Evolutionary conservation across 768 basidiomycete species (phyloP).

Genomic region (Hortiboletus flavorubellus): DNA sequence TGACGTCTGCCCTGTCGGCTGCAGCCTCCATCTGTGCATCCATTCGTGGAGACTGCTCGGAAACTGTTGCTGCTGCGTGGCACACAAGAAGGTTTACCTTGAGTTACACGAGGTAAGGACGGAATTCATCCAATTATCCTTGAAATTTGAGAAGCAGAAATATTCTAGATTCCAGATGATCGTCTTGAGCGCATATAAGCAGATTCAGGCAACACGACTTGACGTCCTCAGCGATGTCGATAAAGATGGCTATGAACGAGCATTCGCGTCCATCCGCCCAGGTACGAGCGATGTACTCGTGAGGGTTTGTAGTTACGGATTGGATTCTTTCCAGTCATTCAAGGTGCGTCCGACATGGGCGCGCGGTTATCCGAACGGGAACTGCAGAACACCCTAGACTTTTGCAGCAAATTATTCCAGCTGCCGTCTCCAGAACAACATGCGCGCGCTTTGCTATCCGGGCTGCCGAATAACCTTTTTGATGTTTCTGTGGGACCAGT

Average conservation of each 20-base stretch:
- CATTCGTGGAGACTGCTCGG: constrained; percentile 44
- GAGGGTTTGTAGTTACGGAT: background rate
- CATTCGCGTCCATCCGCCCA: constrained; percentile 41
- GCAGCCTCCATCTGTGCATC: constrained; percentile 47
- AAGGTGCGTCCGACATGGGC: constrained; percentile 78
- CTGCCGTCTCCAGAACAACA: constrained; percentile 56
- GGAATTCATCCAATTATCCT: background rate
- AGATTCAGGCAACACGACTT: constrained; percentile 39
- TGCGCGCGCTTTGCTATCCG: constrained; percentile 18
- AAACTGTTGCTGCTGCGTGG: constrained; percentile 40
- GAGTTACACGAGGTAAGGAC: constrained; percentile 44
- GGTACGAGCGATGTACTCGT: constrained; percentile 21
- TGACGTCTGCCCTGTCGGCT: constrained; percentile 47
- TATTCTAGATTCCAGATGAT: constrained; percentile 34
- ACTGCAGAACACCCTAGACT: constrained; percentile 72
- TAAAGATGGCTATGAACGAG: constrained; percentile 43
- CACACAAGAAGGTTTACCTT: constrained; percentile 43
- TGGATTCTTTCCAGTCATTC: constrained; percentile 52
- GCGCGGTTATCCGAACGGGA: constrained; percentile 66
- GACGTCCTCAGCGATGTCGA: constrained; percentile 40
- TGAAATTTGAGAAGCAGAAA: background rate
- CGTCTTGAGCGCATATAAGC: constrained; percentile 42
- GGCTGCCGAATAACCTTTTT: constrained; percentile 23
- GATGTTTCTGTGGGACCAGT: constrained; percentile 19
- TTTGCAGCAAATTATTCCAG: constrained; percentile 70